Evolutionary conservation across 208 protist genomes (phyloP), one percentile per base, ranked within the genome.

Genomic region (Trypanosoma mega): DNA sequence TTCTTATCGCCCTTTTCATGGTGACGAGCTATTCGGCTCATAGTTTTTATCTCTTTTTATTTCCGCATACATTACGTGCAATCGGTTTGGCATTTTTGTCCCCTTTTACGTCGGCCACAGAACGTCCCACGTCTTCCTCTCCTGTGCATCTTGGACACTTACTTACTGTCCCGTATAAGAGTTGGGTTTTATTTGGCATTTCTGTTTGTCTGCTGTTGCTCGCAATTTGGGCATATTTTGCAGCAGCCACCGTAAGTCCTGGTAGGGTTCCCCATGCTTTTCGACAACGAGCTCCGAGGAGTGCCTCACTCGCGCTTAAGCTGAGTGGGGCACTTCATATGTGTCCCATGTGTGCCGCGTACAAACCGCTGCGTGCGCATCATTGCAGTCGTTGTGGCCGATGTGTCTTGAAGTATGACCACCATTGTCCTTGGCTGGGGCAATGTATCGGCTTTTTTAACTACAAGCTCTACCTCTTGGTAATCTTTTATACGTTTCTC

Each of bases 361-460:
- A 92, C 61, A 96, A 93, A 59, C 91, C 93, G 5, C 88, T 80
- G 14, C 70, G 93, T 6, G 74, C 90, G 11, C 87, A 92, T 36
- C 93, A 97, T 76, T 97, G 93, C 69, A 91, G 85, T 53, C 68
- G 72, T 5, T 97, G 93, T 80, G 76, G 90, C 34, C 72, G 67
- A 46, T 97, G 93, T 58, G 75, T 97, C 0, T 73, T 94, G 48
- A 87, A 91, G 71, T 97, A 94, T 63, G 93, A 97, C 61, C 93
- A 97, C 62, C 93, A 97, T 64, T 97, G 92, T 69, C 90, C 93
- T 2, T 97, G 93, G 91, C 71, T 94, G 11, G 93, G 89, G 8
- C 89, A 87, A 50, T 96, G 91, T 61, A 82, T 97, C 2, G 93
- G 93, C n/a, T 92, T 94, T 60, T 91, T 85, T 55, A 97, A 97